Evolutionary conservation across 306 rosid genomes (phyloP), one percentile per base, ranked within the genome.

Genomic region (Dalbergia cultrata): DNA sequence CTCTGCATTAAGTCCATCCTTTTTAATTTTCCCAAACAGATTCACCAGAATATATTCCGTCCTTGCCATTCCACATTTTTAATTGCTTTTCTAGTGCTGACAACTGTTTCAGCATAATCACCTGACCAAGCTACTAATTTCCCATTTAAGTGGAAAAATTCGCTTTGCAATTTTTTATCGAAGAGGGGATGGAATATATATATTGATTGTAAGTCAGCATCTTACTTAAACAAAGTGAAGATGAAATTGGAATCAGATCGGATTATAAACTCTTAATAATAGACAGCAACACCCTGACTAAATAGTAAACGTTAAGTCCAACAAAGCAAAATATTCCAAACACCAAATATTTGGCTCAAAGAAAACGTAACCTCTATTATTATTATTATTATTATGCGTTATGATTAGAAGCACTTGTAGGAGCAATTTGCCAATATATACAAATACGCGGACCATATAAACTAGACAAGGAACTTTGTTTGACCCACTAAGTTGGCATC

Each of bases 401-500:
- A 44, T 35, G 8, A 11, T 10, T 33, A 47, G 12, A 10, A 21
- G 37, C 34, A 17, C 2, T 34, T 4, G 13, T 13, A 44, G 18
- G 59, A 5, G 5, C 35, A 19, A 19, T 22, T 67, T 67, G 11
- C 9, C 54, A 56, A n/a, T 26, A 26, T 26, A 54, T 16, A 45
- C n/a, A n/a, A n/a, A n/a, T 31, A 67, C 57, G 66, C 39, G 67
- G 63, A 5, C 18, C 59, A 44, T 26, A 13, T 26, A 21, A 10
- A 58, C 26, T 13, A 62, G 16, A 58, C 57, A 59, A 59, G 14
- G 14, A 57, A 33, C 52, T 82, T 73, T 75, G 72, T 80, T 73
- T 59, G 61, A 80, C 77, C 60, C 74, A 82, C 35, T 69, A 21
- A 41, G 72, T 73, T 67, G 34, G 70, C 61, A 78, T 75, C 67